Conservation (phyloP, 2,329 filamentous ascomycete genomes). For the Paraphoma sp. region DNA sequence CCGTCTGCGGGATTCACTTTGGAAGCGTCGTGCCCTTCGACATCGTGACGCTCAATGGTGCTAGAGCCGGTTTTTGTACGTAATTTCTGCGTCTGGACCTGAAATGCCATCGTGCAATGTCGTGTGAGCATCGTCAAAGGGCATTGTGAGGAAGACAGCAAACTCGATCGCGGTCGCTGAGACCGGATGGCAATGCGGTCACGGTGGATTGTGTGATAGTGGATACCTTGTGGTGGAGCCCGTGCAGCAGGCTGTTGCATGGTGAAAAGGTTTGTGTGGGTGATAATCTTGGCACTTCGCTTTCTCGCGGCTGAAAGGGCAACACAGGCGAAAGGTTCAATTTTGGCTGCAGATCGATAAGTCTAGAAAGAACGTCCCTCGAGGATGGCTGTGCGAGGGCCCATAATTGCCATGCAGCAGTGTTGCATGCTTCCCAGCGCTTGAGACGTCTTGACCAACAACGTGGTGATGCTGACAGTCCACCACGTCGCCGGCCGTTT, state of each 20-base stretch:
- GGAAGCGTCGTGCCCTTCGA: conserved; percentile 7
- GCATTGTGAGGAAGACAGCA: neutral
- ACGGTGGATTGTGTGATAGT: conserved; percentile 4
- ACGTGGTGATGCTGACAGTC: conserved; percentile 18
- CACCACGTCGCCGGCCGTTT: conserved; percentile 4
- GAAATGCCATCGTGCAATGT: conserved; percentile 30
- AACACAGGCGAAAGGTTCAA: conserved; percentile 11
- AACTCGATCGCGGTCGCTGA: neutral
- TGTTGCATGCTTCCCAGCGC: conserved; percentile 10
- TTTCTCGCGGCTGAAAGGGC: conserved; percentile 28
- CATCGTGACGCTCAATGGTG: conserved; percentile 36
- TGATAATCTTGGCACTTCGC: conserved; percentile 27
- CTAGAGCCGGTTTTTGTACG: conserved; percentile 23
- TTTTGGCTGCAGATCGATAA: conserved; percentile 27
- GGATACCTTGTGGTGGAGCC: conserved; percentile 21
- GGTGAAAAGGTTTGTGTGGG: conserved; percentile 24
- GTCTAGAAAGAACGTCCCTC: conserved; percentile 30
- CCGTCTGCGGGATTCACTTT: too few species aligned
- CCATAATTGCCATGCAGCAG: conserved; percentile 21
- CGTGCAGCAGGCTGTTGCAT: conserved; percentile 15
- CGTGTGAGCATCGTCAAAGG: conserved; percentile 1
- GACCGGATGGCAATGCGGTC: neutral
- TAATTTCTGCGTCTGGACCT: conserved; percentile 26
- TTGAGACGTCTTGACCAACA: conserved; percentile 14
- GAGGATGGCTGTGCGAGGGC: conserved; percentile 26